Base-by-base conservation (phyloP, 164 flowering plant genomes). In the Vitis vinifera region DNA sequence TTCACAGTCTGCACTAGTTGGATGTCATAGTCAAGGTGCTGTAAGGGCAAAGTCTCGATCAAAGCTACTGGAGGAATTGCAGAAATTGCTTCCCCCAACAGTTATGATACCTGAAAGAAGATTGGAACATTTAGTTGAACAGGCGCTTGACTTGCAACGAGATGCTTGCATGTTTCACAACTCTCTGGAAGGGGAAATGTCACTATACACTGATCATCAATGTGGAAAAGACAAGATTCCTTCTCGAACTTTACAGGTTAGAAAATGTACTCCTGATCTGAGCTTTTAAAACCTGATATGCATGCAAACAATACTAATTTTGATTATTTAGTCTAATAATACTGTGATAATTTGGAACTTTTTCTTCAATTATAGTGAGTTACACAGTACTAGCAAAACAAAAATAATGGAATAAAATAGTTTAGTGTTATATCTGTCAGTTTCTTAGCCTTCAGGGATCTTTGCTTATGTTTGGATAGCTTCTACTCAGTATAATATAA, bases 181-280 rank as follows among this genome's bases (percentile, higher is more conserved):
- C 76, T 78, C 93, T 50, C 63, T 73, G 60, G 87, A 86, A 64
- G 73, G 78, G 73, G 87, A 88, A 65, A 59, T 90, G 77, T 91
- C 98, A 17, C 76, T 93, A 74, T 88, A 87, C 59, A 67, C 87
- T 2, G 97, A 93, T 79, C 97, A 93, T 80, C 89, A 82, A 51
- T 93, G 98, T 79, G 97, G 95, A 58, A 87, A 75, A 79, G 84
- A 83, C 51, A 87, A 81, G 69, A 84, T 93, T 75, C 98, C 98
- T 72, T 88, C 90, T 66, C 84, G 65, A 70, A 91, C 94, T 53
- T 68, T 80, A 66, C 96, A 91, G 96, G 98, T 92, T 62, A 70
- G 83, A 67, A 59, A 47, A 37, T 12, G 1, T 63, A n/a, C 65
- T 51, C 37, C 11, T 6, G 12, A 49, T 57, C 14, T 12, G 19